Evolutionary conservation across 805 yeast species (phyloP).

Genomic region (Candida chauliodis): DNA sequence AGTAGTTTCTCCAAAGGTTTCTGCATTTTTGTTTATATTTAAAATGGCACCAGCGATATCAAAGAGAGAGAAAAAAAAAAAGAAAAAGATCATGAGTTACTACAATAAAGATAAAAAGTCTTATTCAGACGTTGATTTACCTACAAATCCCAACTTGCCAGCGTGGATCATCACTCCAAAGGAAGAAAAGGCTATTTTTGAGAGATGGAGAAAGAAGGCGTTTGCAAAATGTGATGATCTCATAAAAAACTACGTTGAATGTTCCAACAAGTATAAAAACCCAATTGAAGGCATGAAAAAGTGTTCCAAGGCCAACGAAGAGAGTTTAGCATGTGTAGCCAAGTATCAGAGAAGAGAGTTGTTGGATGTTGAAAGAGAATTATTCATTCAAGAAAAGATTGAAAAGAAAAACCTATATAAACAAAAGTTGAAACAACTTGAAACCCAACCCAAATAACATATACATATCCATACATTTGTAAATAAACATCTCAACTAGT

Average conservation of each 20-base stretch:
- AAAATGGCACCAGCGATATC: too few species aligned
- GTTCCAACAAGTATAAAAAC: slow-evolving; percentile 54
- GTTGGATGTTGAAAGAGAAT: slow-evolving; percentile 67
- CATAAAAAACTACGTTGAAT: slow-evolving; percentile 67
- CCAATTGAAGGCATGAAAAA: slow-evolving; percentile 64
- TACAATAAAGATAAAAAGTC: slow-evolving; percentile 23
- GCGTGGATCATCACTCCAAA: slow-evolving; percentile 73
- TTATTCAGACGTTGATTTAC: slow-evolving; percentile 36
- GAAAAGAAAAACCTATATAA: slow-evolving; percentile 16
- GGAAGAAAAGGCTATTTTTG: slow-evolving; percentile 71
- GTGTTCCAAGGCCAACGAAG: slow-evolving; percentile 57
- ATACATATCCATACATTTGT: too few species aligned
- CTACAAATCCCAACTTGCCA: slow-evolving; percentile 51
- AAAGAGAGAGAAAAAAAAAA: slow-evolving; percentile 2
- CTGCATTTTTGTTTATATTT: neutral
- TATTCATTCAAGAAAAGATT: slow-evolving; percentile 54
- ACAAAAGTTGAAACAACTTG: slow-evolving; percentile 5
- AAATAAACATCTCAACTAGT: neutral
- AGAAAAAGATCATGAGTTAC: slow-evolving; percentile 20
- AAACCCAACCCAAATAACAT: too few species aligned
- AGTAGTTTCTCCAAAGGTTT: slow-evolving; percentile 9
- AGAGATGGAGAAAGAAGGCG: slow-evolving; percentile 64
- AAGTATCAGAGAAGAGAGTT: slow-evolving; percentile 58
- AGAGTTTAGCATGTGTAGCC: slow-evolving; percentile 61
- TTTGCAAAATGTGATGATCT: slow-evolving; percentile 63